Evolutionary conservation across 1,139 yeast genomes (phyloP).

Genomic region (Geotrichum europaeum): DNA sequence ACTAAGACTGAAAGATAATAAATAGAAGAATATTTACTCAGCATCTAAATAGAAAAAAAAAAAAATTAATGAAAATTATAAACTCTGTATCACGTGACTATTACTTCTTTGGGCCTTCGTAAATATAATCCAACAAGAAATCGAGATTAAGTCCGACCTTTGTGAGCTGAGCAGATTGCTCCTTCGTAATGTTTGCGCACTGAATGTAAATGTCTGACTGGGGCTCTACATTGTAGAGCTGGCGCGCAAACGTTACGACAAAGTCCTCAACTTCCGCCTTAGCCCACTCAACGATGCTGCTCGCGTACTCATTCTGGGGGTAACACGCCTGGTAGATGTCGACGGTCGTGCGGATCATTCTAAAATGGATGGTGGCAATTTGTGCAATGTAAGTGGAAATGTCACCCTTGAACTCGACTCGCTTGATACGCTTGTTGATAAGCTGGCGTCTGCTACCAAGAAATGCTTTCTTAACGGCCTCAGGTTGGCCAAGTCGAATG

Average conservation of each 20-base stretch:
- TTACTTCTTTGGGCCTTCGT: constrained; percentile 16
- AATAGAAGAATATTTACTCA: neutral
- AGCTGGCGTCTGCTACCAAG: constrained; percentile 43
- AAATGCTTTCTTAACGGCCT: constrained; percentile 45
- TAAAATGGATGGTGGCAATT: constrained; percentile 55
- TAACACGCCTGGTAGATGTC: constrained; percentile 44
- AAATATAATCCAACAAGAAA: constrained; percentile 33
- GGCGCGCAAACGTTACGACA: constrained; percentile 56
- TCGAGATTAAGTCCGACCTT: constrained; percentile 69
- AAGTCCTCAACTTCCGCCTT: constrained; percentile 58
- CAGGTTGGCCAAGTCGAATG: constrained; percentile 40
- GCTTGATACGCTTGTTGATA: constrained; percentile 42
- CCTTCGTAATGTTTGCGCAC: constrained; percentile 48
- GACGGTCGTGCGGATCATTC: constrained; percentile 46
- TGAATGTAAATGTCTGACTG: constrained; percentile 43
- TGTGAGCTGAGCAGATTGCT: constrained; percentile 59
- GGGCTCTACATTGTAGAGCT: constrained; percentile 58
- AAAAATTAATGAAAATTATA: neutral
- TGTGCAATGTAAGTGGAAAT: constrained; percentile 52
- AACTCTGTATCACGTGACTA: neutral
- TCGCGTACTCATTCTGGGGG: constrained; percentile 29
- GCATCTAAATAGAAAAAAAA: neutral
- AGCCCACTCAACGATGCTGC: constrained; percentile 61
- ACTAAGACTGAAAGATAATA: neutral
- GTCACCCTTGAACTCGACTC: constrained; percentile 51